Base-by-base conservation (phyloP, 2,329 filamentous ascomycete species). In the Hypoxylon sp. region DNA sequence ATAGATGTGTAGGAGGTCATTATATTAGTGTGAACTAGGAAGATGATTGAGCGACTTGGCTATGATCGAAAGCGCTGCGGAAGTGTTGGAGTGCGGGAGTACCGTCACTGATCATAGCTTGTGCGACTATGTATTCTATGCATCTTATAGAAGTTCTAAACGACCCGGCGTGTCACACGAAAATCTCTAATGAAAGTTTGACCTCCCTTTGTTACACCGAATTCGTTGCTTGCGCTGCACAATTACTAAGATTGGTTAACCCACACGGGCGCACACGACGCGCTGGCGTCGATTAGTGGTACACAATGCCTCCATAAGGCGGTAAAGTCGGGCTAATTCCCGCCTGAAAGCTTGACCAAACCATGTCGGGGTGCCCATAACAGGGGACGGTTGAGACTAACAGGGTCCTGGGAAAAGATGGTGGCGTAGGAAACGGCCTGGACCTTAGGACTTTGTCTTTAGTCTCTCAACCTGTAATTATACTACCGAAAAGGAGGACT, bases 321-420 rank as follows among this genome's bases (percentile, higher is more conserved):
- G 53, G 52, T 46, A 50, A 30, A 25, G 28, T 59, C 58, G 48
- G 57, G 43, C 41, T 41, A 59, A 63, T 49, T 61, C 57, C 65
- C 52, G 52, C 57, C 46, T 65, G 10, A 28, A 32, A 60, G 57
- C 49, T 68, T 23, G 58, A 68, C 66, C 55, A 50, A 65, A 60
- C 49, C 30, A 25, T 46, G 52, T 46, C 25, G 14, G 5, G 14
- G 14, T 34, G n/a, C 14, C 21, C 43, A 61, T 53, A 36, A 38
- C 60, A 55, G 50, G 50, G 28, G 34, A 17, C 21, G 21, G 55
- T 36, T 60, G 25, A 32, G n/a, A 60, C 41, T 59, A 57, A 36
- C 43, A 14, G 14, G 55, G 49, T 23, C 60, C 10, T n/a, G 38
- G 58, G 58, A 28, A 7, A n/a, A 14, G 36, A 14, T 28, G 14